Evolutionary conservation across 345 rosid genomes (phyloP).

Genomic region (Durio zibethinus): DNA sequence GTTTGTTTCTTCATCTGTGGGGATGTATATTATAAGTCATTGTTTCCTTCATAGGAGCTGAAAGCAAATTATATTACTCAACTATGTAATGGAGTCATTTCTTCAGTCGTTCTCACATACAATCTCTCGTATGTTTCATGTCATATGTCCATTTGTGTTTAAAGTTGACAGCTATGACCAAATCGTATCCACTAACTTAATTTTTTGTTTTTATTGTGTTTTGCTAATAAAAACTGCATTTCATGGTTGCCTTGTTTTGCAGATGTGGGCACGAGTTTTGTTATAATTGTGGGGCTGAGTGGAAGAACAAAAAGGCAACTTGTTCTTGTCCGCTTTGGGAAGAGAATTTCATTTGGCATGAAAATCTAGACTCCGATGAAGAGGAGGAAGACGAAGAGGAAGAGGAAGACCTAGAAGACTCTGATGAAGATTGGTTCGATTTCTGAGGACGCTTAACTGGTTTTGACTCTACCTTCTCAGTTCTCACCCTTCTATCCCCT

Average conservation of each 20-base stretch:
- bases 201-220: background rate
- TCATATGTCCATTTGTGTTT: background rate
- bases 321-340: slow-evolving; percentile 64
- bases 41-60: background rate
- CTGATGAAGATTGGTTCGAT: background rate
- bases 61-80: background rate
- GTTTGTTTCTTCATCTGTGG: background rate
- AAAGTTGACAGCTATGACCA: background rate
- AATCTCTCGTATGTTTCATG: background rate
- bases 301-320: slow-evolving; percentile 51
- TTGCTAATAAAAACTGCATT: background rate
- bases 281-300: slow-evolving; percentile 63
- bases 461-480: background rate
- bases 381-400: slow-evolving; percentile 5
- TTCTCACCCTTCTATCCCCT: too few species aligned
- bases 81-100: background rate
- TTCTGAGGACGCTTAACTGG: background rate
- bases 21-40: background rate
- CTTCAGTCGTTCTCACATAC: background rate
- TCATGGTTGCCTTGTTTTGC: background rate
- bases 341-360: slow-evolving; percentile 34
- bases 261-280: slow-evolving; percentile 49
- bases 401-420: slow-evolving; percentile 8
- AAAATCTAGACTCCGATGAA: slow-evolving; percentile 14
- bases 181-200: background rate